These are phyloP conservation scores for Litsea cubeba DNA, from an alignment of 164 flowering plant genomes.

Conservation along the genomic window DNA sequence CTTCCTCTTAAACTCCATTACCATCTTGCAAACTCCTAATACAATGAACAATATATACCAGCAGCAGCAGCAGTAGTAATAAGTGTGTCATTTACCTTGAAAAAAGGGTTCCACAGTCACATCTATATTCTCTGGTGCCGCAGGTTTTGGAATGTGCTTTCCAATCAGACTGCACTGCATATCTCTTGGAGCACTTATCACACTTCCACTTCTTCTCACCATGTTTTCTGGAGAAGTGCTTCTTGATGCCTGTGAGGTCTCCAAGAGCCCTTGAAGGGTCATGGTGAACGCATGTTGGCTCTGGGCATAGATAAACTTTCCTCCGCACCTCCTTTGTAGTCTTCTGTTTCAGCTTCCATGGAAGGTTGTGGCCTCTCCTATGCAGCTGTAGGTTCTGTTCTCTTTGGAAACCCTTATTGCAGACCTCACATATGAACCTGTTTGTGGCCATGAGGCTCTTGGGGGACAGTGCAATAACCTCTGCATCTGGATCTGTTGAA, in stretches of 20 bases:
- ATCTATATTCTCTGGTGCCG: constrained; percentile 75
- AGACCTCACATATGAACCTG: constrained; percentile 83
- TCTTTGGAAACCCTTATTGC: constrained; percentile 87
- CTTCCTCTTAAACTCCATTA: neutral
- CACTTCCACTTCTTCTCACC: constrained; percentile 94
- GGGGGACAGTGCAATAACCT: constrained; percentile 79
- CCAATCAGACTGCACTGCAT: constrained; percentile 90
- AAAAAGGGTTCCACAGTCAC: constrained; percentile 88
- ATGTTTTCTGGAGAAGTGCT: constrained; percentile 73
- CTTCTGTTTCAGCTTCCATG: constrained; percentile 88
- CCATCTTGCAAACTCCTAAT: neutral
- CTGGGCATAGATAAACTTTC: constrained; percentile 79
- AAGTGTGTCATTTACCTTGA: constrained; percentile 23
- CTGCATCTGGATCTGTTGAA: constrained; percentile 77
- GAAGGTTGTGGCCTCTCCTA: constrained; percentile 87
- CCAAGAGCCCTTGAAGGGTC: constrained; percentile 83
- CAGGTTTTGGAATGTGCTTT: constrained; percentile 86
- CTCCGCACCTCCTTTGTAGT: constrained; percentile 59
- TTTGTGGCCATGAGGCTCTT: constrained; percentile 88
- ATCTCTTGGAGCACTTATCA: constrained; percentile 73
- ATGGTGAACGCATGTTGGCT: constrained; percentile 80
- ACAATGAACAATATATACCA: no score
- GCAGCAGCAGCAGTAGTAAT: neutral
- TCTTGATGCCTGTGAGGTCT: constrained; percentile 84
- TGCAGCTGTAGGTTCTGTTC: constrained; percentile 85